Evolutionary conservation across 129 eudicot genomes (phyloP).

Genomic region (Ambrosia trifida): DNA sequence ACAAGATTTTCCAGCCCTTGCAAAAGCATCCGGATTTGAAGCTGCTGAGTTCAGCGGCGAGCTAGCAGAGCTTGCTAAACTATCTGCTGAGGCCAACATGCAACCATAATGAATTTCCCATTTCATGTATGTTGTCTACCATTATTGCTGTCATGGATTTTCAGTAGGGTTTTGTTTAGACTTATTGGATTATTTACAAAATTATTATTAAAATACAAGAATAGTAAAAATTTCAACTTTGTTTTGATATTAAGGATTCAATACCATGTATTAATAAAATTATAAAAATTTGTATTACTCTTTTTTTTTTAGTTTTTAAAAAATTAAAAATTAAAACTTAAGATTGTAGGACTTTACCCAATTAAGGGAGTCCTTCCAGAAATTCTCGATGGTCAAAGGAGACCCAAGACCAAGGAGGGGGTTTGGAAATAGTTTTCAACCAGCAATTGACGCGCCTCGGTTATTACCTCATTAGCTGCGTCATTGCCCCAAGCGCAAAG

Average conservation of each 20-base stretch:
- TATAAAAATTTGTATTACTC: no score
- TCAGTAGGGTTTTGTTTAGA: conserved; percentile 2
- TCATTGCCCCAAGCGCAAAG: conserved; percentile 42
- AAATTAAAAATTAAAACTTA: not conserved
- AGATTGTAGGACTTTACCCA: conserved; percentile 27
- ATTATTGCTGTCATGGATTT: not conserved
- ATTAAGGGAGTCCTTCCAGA: conserved; percentile 31
- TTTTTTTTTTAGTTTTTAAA: no score
- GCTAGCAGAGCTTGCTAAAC: conserved; percentile 34
- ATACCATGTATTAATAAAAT: no score
- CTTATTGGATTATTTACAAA: conserved; percentile 1
- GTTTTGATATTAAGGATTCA: no score
- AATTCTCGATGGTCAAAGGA: conserved; percentile 46
- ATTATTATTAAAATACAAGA: not conserved
- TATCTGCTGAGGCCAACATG: conserved; percentile 32
- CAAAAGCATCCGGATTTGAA: conserved; percentile 60
- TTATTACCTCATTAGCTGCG: conserved; percentile 47
- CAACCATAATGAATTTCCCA: conserved; percentile 24
- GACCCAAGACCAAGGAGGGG: conserved; percentile 48
- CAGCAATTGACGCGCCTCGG: conserved; percentile 62
- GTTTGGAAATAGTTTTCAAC: conserved; percentile 60
- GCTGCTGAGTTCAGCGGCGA: conserved; percentile 46
- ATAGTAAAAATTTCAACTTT: not conserved
- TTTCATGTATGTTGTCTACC: not conserved
- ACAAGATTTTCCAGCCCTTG: conserved; percentile 68